Evolutionary conservation across 768 basidiomycete species (phyloP).

Genomic region (Cystofilobasidium macerans): DNA sequence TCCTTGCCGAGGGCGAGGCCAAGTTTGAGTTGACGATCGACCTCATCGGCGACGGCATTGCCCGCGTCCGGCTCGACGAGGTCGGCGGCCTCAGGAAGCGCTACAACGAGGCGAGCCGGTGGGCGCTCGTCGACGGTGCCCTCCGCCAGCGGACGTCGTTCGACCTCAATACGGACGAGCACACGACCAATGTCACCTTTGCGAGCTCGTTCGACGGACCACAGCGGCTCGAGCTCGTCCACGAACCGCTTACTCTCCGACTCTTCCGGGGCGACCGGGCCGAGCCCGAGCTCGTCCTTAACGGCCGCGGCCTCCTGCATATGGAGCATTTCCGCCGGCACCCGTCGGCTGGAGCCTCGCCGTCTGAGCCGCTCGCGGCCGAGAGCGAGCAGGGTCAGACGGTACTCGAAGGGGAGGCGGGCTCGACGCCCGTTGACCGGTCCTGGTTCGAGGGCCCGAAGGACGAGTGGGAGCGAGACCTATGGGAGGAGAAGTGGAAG

Average conservation of each 20-base stretch:
- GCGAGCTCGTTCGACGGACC: slow-evolving; percentile 45
- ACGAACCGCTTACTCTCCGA: slow-evolving; percentile 63
- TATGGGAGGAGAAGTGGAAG: slow-evolving; percentile 79
- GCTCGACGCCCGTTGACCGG: slow-evolving; percentile 24
- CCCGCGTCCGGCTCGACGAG: slow-evolving; percentile 88
- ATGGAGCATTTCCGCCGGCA: slow-evolving; percentile 88
- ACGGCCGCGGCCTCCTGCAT: slow-evolving; percentile 78
- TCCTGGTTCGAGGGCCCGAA: slow-evolving; percentile 72
- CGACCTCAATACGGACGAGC: slow-evolving; percentile 41
- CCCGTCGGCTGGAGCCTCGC: slow-evolving; percentile 41
- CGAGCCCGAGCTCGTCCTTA: slow-evolving; percentile 74
- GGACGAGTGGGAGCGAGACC: slow-evolving; percentile 58
- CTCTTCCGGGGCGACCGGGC: slow-evolving; percentile 52
- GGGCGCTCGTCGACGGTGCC: slow-evolving; percentile 65
- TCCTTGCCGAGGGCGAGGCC: slow-evolving; percentile 65
- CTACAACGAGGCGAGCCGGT: slow-evolving; percentile 83
- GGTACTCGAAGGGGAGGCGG: slow-evolving; percentile 33
- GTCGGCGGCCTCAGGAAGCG: slow-evolving; percentile 52
- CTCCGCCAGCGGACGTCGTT: slow-evolving; percentile 46
- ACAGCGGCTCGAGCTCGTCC: slow-evolving; percentile 48
- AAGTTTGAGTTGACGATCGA: slow-evolving; percentile 65
- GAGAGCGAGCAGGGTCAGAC: slow-evolving; percentile 43
- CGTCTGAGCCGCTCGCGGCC: slow-evolving; percentile 33
- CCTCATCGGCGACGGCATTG: slow-evolving; percentile 57
- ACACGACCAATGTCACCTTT: slow-evolving; percentile 52